Conservation (phyloP, 2,329 filamentous ascomycete species). For the Bipolaris oryzae region DNA sequence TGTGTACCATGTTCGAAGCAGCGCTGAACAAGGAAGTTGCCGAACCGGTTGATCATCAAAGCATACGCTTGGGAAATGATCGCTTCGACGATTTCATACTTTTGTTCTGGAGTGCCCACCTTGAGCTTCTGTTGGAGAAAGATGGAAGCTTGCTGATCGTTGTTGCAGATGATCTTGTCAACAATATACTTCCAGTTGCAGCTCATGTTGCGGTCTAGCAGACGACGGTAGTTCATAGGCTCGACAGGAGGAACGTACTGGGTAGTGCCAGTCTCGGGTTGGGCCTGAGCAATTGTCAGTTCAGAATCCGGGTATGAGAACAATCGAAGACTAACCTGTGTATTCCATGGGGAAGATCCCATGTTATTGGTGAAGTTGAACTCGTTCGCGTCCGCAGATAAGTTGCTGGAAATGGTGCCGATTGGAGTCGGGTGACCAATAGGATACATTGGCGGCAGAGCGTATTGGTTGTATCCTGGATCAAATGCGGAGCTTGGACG, state of each 20-base stretch:
- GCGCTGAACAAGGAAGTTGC: constrained; percentile 96
- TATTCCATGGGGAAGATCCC: constrained; percentile 50
- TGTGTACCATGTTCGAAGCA: constrained; percentile 98
- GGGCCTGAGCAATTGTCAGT: constrained; percentile 27
- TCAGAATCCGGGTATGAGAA: too few relatives aligned
- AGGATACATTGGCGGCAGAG: constrained; percentile 34
- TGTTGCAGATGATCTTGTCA: constrained; percentile 98
- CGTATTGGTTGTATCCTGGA: constrained; percentile 42
- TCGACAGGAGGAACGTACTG: constrained; percentile 88
- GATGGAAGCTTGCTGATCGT: constrained; percentile 98
- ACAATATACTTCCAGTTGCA: constrained; percentile 99
- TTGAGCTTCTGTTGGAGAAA: constrained; percentile 99
- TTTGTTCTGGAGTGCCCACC: constrained; percentile 91
- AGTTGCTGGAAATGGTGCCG: constrained; percentile 46
- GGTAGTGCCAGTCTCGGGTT: constrained; percentile 31
- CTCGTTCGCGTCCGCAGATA: constrained; percentile 56
- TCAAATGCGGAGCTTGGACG: constrained; percentile 49
- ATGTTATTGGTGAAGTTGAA: constrained; percentile 46
- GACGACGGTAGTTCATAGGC: constrained; percentile 92
- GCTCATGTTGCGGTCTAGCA: constrained; percentile 93
- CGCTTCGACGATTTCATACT: constrained; percentile 94
- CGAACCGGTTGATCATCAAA: constrained; percentile 97
- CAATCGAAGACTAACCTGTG: constrained; percentile 30
- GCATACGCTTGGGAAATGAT: constrained; percentile 95
- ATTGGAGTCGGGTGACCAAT: constrained; percentile 44